Evolutionary conservation across 1,284 basidiomycete species (phyloP), one percentile per base, ranked within the genome.

Genomic region (Salmacisia buchloeana): DNA sequence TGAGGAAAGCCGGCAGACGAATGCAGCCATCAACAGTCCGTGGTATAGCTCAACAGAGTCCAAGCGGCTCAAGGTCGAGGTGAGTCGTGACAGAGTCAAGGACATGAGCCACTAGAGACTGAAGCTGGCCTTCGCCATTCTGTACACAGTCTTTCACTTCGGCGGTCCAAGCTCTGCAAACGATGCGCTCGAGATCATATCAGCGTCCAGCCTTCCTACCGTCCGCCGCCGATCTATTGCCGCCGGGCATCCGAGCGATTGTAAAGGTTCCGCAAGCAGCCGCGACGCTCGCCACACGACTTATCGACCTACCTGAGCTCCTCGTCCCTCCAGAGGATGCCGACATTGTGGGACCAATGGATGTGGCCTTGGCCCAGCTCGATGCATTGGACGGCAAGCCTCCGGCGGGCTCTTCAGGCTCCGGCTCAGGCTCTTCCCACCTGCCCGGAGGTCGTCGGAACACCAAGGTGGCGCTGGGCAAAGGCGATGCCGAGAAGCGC

Each of bases 251-350:
- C 57, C 67, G 70, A 13, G 58, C 71, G 2, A n/a, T 64, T 23
- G 1, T 69, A 65, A 0, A 34, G 34, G 10, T 66, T 70, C 7
- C 67, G 66, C 12, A 45, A 60, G 36, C 66, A 63, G 23, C 64
- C 69, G 49, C 31, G 31, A 29, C 34, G 5, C 35, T 38, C 33
- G 31, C 36, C 2, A 39, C 33, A 25, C 63, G 70, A 4, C 31
- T 38, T 15, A 65, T 72, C 13, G 36, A 33, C 12, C 65, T 77
- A 2, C 74, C 74, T 27, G 73, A 75, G 23, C 54, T 76, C 3
- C 68, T 76, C 21, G 69, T 75, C 5, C 74, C 75, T 5, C 75
- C 75, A 36, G 75, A 77, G 27, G 74, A 73, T 38, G 74, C 73
- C 10, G 68, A 73, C 23, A 61, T 61, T 5, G 60, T 61, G 13